Conservation (phyloP, 169 alveolate genomes). For the Babesia gibsoni region DNA sequence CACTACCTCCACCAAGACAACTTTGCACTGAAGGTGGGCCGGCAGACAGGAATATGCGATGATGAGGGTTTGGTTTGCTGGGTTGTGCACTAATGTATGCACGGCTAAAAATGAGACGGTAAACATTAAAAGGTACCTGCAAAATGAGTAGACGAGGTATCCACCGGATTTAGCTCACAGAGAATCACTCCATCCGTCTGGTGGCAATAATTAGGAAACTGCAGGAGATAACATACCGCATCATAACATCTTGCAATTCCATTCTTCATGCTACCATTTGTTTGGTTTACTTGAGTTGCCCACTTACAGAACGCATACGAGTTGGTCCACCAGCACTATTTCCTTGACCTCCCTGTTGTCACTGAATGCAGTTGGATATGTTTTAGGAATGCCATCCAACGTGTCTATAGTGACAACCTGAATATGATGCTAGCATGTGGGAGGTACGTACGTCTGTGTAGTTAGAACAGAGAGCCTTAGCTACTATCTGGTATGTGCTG, state of each 20-base stretch:
- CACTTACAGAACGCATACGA: conserved; percentile 65
- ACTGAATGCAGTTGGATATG: conserved; percentile 30
- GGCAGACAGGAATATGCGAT: conserved; percentile 75
- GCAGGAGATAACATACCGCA: conserved; percentile 24
- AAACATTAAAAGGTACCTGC: conserved; percentile 20
- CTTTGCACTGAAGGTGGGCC: conserved; percentile 74
- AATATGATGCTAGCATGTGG: conserved; percentile 11
- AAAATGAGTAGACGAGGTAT: conserved; percentile 21
- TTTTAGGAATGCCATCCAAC: conserved; percentile 60
- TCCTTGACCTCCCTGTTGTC: conserved; percentile 69
- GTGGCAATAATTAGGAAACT: conserved; percentile 15
- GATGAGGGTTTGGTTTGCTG: conserved; percentile 68
- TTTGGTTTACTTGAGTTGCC: background rate
- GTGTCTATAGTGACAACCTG: conserved; percentile 62
- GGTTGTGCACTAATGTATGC: conserved; percentile 71
- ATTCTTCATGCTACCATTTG: conserved; percentile 22
- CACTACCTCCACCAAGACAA: conserved; percentile 63
- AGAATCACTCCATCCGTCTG: conserved; percentile 47
- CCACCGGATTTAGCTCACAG: conserved; percentile 56
- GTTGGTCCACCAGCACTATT: conserved; percentile 64
- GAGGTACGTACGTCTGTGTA: conserved; percentile 38
- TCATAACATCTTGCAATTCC: conserved; percentile 73
- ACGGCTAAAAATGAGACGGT: conserved; percentile 52
- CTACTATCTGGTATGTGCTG: background rate
- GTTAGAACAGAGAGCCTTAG: conserved; percentile 30